Conservation (phyloP, 2,329 filamentous ascomycete species). For the Periconia sp. region DNA sequence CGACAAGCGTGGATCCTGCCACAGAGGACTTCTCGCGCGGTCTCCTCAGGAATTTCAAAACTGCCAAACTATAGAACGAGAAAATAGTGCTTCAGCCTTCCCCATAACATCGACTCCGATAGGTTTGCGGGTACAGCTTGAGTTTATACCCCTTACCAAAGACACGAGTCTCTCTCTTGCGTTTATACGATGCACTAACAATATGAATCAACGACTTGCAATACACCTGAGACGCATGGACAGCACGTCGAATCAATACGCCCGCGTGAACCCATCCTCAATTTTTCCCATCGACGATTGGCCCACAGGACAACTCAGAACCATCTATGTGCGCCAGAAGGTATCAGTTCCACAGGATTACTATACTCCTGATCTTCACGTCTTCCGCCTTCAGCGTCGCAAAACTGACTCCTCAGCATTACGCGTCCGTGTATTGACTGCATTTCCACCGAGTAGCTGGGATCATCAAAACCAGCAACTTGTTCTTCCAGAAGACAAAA, state of each 20-base stretch:
- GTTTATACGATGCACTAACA: slow-evolving; percentile 23
- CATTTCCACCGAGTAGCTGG: slow-evolving; percentile 18
- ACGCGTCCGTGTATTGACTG: slow-evolving; percentile 18
- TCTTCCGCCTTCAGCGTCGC: slow-evolving; percentile 23
- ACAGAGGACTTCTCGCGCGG: slow-evolving; percentile 27
- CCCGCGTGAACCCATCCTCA: slow-evolving; percentile 50
- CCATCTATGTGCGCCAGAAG: slow-evolving; percentile 26
- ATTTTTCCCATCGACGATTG: slow-evolving; percentile 50
- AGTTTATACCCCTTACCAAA: slow-evolving; percentile 16
- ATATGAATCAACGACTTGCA: slow-evolving; percentile 24
- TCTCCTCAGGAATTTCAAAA: slow-evolving; percentile 23
- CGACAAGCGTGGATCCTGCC: slow-evolving; percentile 13
- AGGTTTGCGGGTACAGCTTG: slow-evolving; percentile 23
- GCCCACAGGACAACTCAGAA: slow-evolving; percentile 25
- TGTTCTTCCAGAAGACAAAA: slow-evolving; percentile 11
- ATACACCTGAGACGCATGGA: slow-evolving; percentile 26
- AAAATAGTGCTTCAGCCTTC: slow-evolving; percentile 18
- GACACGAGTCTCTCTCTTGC: slow-evolving; percentile 15
- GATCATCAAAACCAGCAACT: slow-evolving; percentile 15
- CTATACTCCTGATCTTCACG: slow-evolving; percentile 19
- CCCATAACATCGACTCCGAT: slow-evolving; percentile 23
- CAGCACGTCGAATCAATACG: slow-evolving; percentile 35
- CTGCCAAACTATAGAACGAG: slow-evolving; percentile 23
- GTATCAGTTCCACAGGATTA: slow-evolving; percentile 23
- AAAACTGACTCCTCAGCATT: slow-evolving; percentile 9